Evolutionary conservation across 305 asterid species (phyloP), one percentile per base, ranked within the genome.

Genomic region (Solanum hybrid): DNA sequence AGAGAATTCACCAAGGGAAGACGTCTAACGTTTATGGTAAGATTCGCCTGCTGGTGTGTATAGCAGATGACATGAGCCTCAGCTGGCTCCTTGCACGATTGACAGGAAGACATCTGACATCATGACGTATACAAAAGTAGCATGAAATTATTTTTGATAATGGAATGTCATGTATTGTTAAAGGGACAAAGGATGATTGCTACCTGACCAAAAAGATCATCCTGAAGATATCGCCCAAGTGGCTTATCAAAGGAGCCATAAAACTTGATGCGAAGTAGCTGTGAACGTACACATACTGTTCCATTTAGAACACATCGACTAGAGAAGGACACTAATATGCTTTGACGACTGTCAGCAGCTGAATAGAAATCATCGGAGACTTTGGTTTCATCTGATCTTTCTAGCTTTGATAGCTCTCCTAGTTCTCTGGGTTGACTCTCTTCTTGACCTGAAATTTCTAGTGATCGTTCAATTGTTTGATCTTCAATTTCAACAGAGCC

Each of bases 171-270:
- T 86, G 71, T 7, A 85, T 86, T 79, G 73, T 17, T 80, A 64
- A 80, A 82, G 75, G 29, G 75, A 46, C 31, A 84, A 31, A 84
- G 11, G 75, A 51, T 31, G 32, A 84, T 84, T 84, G 17, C 91
- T 94, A 97, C 99, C 99, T 92, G 97, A 93, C 93, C 96, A 79
- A 97, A 98, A 38, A 98, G 92, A 94, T 96, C 96, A 90, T 95
- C 96, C 92, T 90, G 94, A 85, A 98, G 97, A 94, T 95, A 97
- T 86, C 97, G 95, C 86, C 99, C 99, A 5, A 98, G 94, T 60
- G 99, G 99, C 88, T 97, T 96, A 94, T 97, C 99, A 27, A 98
- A 95, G 86, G 92, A 90, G 86, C 99, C 95, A 56, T 97, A 98
- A 90, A 95, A 98, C 88, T 96, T 94, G 82, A 97, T 89, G 17